Evolutionary conservation across 192 early-diverging fungal species (phyloP), one percentile per base, ranked within the genome.

Genomic region (Backusella tarrabulga): DNA sequence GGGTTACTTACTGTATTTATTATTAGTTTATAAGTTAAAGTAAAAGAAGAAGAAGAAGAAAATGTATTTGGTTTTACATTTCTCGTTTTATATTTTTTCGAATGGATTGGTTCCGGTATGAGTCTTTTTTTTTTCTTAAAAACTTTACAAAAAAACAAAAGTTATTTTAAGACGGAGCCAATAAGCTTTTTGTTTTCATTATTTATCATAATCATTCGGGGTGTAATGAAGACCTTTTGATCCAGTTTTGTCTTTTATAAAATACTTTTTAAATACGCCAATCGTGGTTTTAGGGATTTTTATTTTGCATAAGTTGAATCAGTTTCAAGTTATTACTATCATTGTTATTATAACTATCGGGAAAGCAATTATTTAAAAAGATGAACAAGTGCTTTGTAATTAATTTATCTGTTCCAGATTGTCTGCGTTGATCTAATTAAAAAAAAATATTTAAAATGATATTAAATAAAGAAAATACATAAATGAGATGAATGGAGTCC

Each of bases 241-340:
- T 60, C 54, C 54, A 60, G 54, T 60, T 60, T 60, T 60, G n/a
- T 60, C 23, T 23, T 60, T 60, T 60, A 23, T 60, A 60, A 60
- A 60, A 60, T 23, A 60, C 23, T 9, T 60, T 60, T 21, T 26
- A 4, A 54, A 60, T 26, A 60, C n/a, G 54, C 23, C n/a, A 60
- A 60, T 60, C 54, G 23, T 26, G 54, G 54, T 26, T 60, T 60
- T 26, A 60, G 54, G 21, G 4, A 60, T 26, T 60, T 60, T 60
- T 60, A 50, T 50, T 50, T 50, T 50, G 46, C 46, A 50, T 50
- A n/a, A 60, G 21, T 23, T 60, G 54, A 60, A 8, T 60, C 54
- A 60, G 54, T 60, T 60, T 60, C 54, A 60, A 60, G 23, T 12
- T 60, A 23, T 6, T 60, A 12, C 26, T 12, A 52, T 56, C 17